A percentile compares a stretch with the other conserved stretches of the same genome.
Evolutionary conservation across 805 yeast genomes (phyloP).

Genomic region (Lipomyces mesembrius): DNA sequence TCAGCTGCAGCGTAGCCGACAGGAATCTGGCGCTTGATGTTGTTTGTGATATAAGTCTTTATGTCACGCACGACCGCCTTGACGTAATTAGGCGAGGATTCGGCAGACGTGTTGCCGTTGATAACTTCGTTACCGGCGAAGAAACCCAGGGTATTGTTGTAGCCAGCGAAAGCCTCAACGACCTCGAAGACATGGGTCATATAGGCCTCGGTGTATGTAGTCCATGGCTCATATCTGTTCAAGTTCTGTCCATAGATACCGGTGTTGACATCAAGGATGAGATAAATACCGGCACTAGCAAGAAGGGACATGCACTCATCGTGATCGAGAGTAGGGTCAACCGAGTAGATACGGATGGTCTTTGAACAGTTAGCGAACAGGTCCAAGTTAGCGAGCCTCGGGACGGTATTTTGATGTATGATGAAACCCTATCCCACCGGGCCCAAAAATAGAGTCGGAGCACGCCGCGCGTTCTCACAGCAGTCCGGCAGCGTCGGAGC

Average conservation of each 20-base stretch:
- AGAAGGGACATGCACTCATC: slow-evolving; percentile 89
- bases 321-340: slow-evolving; percentile 81
- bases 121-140: slow-evolving; percentile 92
- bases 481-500: no score
- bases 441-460: no score
- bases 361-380: slow-evolving; percentile 19
- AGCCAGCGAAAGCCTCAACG: slow-evolving; percentile 77
- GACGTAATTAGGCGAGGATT: slow-evolving; percentile 69
- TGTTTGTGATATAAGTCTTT: slow-evolving; percentile 59
- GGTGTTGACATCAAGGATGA: slow-evolving; percentile 88
- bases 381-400: neutral
- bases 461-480: no score
- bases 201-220: slow-evolving; percentile 72
- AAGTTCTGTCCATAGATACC: slow-evolving; percentile 78
- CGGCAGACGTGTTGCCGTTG: slow-evolving; percentile 71
- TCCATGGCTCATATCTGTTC: slow-evolving; percentile 94
- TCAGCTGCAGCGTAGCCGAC: slow-evolving; percentile 98
- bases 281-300: slow-evolving; percentile 90
- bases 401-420: neutral
- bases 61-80: slow-evolving; percentile 82
- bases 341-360: slow-evolving; percentile 85
- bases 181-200: slow-evolving; percentile 76
- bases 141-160: slow-evolving; percentile 86
- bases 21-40: slow-evolving; percentile 72
- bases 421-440: no score